Base-by-base conservation (phyloP, 1,284 basidiomycete species). In the Puccinia triticina region DNA sequence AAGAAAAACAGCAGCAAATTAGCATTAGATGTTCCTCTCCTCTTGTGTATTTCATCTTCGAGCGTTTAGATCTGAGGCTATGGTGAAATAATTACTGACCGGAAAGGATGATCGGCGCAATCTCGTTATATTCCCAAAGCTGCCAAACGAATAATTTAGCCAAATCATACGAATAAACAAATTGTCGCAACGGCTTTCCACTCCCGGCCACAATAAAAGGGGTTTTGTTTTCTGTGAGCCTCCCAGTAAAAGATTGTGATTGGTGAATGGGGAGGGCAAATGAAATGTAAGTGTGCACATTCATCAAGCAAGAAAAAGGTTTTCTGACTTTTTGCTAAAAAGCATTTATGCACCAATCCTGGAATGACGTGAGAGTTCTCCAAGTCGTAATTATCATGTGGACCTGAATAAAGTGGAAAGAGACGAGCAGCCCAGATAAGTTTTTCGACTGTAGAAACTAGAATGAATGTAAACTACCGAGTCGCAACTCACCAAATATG, bases 131-230 rank as follows among this genome's bases (percentile, higher is more conserved):
- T 86, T 95, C 92, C 77, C 93, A 89, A 83, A 96, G 88, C 89
- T 92, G 91, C 94, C 94, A 96, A 85, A 96, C 92, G 89, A 96
- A 94, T 77, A 95, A 89, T 87, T 93, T 95, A 76, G 94, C 94
- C 76, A 96, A 91, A 88, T 96, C 94, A 77, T 91, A 89, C n/a
- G 94, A 95, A 88, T 94, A 96, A 87, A 96, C 95, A 88, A 96
- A 96, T 87, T 96, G 94, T 46, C 94, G 91, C 50, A 96, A 89
- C 7, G 94, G 94, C 85, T 92, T 93, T 55, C 94, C 94, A 0
- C 93, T 92, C 8, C 94, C 94, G 78, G 91, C 88, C n/a, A 95
- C 92, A 75, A 92, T 89, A 88, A 96, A 94, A 0, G 92, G 91
- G 0, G 92, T 93, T 79, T 89, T 90, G 86, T 94, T 93, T 87